These are phyloP conservation scores for Babesia divergens DNA, from an alignment of 169 alveolate species.

Conservation along the genomic window DNA sequence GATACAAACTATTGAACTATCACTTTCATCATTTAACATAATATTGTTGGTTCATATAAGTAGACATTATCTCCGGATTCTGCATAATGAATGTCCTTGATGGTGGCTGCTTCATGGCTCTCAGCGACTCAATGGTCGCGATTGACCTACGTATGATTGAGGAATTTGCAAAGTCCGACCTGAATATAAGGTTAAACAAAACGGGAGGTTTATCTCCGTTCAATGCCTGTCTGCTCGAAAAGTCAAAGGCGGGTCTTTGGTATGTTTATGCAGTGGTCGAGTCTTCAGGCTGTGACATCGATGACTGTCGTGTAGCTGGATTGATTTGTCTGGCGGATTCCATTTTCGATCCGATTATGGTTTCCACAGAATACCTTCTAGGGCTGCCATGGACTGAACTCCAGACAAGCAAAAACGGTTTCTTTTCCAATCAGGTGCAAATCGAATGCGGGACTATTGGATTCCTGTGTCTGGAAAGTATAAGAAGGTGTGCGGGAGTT, in stretches of 20 bases:
- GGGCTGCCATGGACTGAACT: slow-evolving; percentile 27
- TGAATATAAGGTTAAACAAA: not conserved
- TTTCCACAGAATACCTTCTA: not conserved
- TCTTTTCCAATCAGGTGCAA: not conserved
- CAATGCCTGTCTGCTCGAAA: slow-evolving; percentile 8
- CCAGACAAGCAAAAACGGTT: not conserved
- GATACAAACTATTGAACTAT: not conserved
- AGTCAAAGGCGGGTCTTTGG: slow-evolving; percentile 24
- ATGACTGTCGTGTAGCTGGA: slow-evolving; percentile 2
- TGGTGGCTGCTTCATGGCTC: slow-evolving; percentile 39
- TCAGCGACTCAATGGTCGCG: slow-evolving; percentile 31
- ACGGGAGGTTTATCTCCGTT: not conserved
- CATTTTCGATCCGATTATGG: not conserved
- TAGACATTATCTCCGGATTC: too few species aligned
- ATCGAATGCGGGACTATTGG: slow-evolving; percentile 66
- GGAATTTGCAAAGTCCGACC: slow-evolving; percentile 2
- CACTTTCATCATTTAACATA: not conserved
- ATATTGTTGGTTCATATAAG: not conserved
- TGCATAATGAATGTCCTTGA: slow-evolving; percentile 17
- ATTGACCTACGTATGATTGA: slow-evolving; percentile 9
- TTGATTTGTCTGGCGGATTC: slow-evolving; percentile 2
- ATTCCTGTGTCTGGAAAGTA: slow-evolving; percentile 62
- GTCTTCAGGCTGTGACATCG: slow-evolving; percentile 24
- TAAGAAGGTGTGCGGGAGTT: slow-evolving; percentile 24
- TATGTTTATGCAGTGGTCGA: slow-evolving; percentile 32